Base-by-base conservation (phyloP, 208 protist genomes). In the Phytomonas sp. region DNA sequence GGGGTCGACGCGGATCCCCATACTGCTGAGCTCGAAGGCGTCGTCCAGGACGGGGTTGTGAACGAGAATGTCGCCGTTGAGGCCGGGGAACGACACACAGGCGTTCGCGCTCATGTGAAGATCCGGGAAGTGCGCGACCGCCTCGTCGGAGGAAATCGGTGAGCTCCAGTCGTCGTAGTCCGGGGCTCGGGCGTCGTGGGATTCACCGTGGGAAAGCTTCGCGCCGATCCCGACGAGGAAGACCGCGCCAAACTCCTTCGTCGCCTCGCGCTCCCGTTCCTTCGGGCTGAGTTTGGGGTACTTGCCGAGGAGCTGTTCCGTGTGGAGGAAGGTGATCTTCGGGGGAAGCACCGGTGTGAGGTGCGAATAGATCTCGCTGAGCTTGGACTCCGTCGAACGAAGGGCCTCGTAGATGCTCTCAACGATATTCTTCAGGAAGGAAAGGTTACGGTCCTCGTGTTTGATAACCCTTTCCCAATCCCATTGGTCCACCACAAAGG, bases 141-240 rank as follows among this genome's bases (percentile, higher is more conserved):
- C 60, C 34, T 67, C 72, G 72, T 79, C 62, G 8, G 80, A 59
- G 30, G 72, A 74, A 9, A 89, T 78, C 4, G 89, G 89, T n/a
- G 89, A 84, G 51, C 85, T 90, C 93, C 93, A 97, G 73, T 97
- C 93, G 72, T 97, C 93, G 79, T 97, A 97, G 81, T 97, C 93
- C 30, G 93, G 86, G 15, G 93, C 85, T 37, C 93, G 84, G 34
- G 77, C 82, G 72, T 96, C 93, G 75, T 97, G 93, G 66, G 67
- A 65, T 34, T 93, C 79, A 46, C 91, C 87, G 76, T 85, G 77
- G 80, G 77, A 93, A 26, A 96, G 78, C 64, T 82, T 84, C 46
- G 83, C 80, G 40, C 93, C 93, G 66, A 97, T 97, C 64, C 90
- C 89, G 71, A 95, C 83, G 20, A 97, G 80, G 72, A 96, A 97